These are phyloP conservation scores for Penicillium bialowiezense DNA, from an alignment of 495 filamentous ascomycete genomes.

Conservation along the genomic window DNA sequence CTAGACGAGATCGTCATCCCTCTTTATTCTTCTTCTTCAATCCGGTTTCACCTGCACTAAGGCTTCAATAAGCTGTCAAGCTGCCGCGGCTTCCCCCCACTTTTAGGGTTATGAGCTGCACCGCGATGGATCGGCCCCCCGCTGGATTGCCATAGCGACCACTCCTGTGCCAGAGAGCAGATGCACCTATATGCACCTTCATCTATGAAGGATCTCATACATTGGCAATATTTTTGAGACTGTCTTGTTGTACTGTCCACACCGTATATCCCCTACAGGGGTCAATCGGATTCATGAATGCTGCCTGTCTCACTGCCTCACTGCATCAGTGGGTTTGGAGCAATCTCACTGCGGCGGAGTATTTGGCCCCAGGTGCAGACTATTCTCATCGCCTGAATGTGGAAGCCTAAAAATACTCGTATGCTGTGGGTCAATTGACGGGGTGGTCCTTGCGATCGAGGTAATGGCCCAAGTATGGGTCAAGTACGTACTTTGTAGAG, in stretches of 20 bases:
- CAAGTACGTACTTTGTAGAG: not conserved
- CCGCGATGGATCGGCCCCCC: constrained; percentile 7
- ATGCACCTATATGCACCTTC: not conserved
- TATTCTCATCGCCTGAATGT: constrained; percentile 11
- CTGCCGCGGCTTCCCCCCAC: constrained; percentile 14
- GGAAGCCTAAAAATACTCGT: constrained; percentile 11
- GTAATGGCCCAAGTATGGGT: not conserved
- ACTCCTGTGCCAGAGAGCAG: not conserved
- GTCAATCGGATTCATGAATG: constrained; percentile 6
- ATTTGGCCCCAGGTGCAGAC: not conserved
- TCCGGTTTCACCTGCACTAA: constrained; percentile 21
- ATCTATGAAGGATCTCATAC: constrained; percentile 1
- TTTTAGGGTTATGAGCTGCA: constrained; percentile 11
- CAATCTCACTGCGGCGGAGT: not conserved
- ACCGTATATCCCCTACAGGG: constrained; percentile 19
- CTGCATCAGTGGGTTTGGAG: constrained; percentile 5
- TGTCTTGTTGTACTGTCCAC: constrained; percentile 5
- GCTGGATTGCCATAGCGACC: constrained; percentile 25
- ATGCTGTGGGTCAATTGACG: not conserved
- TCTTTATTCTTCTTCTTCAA: constrained; percentile 14
- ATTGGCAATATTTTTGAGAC: constrained; percentile 16
- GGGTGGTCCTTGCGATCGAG: too few relatives aligned
- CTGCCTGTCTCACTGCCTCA: constrained; percentile 21
- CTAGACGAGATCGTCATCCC: constrained; percentile 22
- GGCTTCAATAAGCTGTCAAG: constrained; percentile 17